Percentiles rank a stretch among this genome's conserved stretches.
phyloP scores from a whole-genome alignment of 2,329 filamentous ascomycete genomes.

The Chrysosphaeria jannelii region DNA sequence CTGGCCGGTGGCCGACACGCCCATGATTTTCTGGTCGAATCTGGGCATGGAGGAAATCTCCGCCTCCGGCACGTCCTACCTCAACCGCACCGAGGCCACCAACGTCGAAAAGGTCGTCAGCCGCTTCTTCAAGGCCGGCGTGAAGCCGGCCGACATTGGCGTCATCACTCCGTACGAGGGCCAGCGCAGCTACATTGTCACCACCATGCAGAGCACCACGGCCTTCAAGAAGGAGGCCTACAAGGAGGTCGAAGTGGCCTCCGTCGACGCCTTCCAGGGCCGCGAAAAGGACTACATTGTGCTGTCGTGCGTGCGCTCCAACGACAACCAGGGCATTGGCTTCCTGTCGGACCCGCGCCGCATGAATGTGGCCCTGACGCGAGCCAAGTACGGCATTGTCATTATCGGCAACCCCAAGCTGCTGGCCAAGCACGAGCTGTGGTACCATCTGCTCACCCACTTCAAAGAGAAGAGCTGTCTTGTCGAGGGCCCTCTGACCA shows the following conservation, averaged over 20 bases:
- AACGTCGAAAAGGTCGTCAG: slow-evolving; percentile 98
- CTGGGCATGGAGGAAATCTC: slow-evolving; percentile 94
- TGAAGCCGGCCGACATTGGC: slow-evolving; percentile 79
- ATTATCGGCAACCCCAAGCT: slow-evolving; percentile 97
- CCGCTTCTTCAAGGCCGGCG: slow-evolving; percentile 93
- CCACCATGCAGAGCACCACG: slow-evolving; percentile 94
- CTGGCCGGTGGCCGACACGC: slow-evolving; percentile 77
- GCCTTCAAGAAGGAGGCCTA: slow-evolving; percentile 97
- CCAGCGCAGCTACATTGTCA: slow-evolving; percentile 91
- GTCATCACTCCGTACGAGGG: slow-evolving; percentile 98
- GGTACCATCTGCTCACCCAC: slow-evolving; percentile 82
- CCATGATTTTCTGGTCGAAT: slow-evolving; percentile 99
- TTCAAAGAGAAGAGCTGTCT: slow-evolving; percentile 94
- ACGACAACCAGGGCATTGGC: slow-evolving; percentile 95
- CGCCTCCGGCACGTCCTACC: slow-evolving; percentile 86
- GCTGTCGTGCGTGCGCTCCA: slow-evolving; percentile 87
- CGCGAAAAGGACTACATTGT: slow-evolving; percentile 99
- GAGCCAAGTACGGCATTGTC: slow-evolving; percentile 86
- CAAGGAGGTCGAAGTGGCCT: slow-evolving; percentile 95
- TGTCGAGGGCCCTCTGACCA: slow-evolving; percentile 81
- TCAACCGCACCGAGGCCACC: slow-evolving; percentile 87
- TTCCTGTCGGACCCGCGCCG: slow-evolving; percentile 94
- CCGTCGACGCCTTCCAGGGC: slow-evolving; percentile 93
- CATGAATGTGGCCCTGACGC: slow-evolving; percentile 86
- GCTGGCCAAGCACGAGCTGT: slow-evolving; percentile 85